phyloP scores from a whole-genome alignment of 2,329 filamentous ascomycete genomes.

The Dactylellina sp. region DNA sequence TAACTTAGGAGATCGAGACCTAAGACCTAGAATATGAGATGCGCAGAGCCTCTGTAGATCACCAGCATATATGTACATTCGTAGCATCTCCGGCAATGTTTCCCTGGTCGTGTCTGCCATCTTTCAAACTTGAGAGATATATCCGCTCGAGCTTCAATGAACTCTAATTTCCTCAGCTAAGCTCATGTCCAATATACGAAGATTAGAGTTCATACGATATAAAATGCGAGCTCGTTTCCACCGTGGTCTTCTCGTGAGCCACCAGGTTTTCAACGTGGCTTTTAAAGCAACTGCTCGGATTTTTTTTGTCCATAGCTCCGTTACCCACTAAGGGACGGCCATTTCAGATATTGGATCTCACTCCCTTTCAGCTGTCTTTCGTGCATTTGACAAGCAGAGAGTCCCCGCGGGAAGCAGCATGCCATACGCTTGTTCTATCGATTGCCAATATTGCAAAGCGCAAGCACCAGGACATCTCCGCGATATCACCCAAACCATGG shows the following conservation, averaged over 20 bases:
- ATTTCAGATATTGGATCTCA: not conserved
- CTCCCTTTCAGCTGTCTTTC: not conserved
- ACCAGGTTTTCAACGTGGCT: constrained; percentile 31
- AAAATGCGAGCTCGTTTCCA: constrained; percentile 47
- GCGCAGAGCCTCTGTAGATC: no score
- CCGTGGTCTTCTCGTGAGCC: constrained; percentile 46
- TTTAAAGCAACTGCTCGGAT: constrained; percentile 9
- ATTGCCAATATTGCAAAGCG: constrained; percentile 40
- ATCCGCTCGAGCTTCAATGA: constrained; percentile 17
- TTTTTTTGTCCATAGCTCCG: not conserved
- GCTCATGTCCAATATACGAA: constrained; percentile 11
- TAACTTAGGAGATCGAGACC: no score
- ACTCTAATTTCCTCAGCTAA: constrained; percentile 44
- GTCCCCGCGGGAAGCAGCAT: constrained; percentile 13
- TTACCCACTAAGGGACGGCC: not conserved
- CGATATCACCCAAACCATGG: constrained; percentile 29
- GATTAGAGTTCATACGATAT: constrained; percentile 34
- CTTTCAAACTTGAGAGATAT: constrained; percentile 19
- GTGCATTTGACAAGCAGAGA: not conserved
- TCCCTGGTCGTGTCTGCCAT: constrained; percentile 6
- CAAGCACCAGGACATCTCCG: constrained; percentile 27
- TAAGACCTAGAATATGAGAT: no score
- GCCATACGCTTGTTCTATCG: constrained; percentile 35
- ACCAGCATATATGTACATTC: not conserved
- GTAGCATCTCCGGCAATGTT: constrained; percentile 19